A percentile compares a stretch with the other conserved stretches of the same genome.
These are phyloP conservation scores for Sporothrix euskadiensis DNA, from an alignment of 2,329 filamentous ascomycete genomes.

Conservation along the genomic window DNA sequence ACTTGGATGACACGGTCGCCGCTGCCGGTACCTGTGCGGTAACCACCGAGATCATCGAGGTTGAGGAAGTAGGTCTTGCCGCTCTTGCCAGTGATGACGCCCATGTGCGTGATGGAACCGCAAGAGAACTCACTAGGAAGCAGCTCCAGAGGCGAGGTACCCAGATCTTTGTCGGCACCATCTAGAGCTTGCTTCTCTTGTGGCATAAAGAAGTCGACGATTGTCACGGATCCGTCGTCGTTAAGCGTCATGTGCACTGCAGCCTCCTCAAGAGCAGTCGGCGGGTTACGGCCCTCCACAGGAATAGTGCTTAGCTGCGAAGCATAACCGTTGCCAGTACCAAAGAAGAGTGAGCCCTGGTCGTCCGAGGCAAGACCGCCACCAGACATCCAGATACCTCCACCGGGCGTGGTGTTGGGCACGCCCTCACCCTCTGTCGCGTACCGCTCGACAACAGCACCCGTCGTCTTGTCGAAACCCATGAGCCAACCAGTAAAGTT, in stretches of 20 bases:
- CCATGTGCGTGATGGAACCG: constrained; percentile 48
- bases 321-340: constrained; percentile 51
- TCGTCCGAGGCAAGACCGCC: constrained; percentile 51
- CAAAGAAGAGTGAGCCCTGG: constrained; percentile 49
- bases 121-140: constrained; percentile 49
- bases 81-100: constrained; percentile 51
- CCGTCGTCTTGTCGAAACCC: constrained; percentile 49
- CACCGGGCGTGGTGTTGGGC: constrained; percentile 43
- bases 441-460: constrained; percentile 47
- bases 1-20: constrained; percentile 48
- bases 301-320: constrained; percentile 48
- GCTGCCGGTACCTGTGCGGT: constrained; percentile 47
- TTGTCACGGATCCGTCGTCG: constrained; percentile 45
- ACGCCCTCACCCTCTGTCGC: constrained; percentile 49
- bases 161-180: constrained; percentile 52
- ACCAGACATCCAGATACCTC: constrained; percentile 53
- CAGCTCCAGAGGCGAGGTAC: constrained; percentile 48
- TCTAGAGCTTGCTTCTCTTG: constrained; percentile 52
- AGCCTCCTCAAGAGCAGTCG: constrained; percentile 50
- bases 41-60: constrained; percentile 51
- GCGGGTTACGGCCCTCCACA: constrained; percentile 47
- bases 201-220: constrained; percentile 54
- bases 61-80: constrained; percentile 54
- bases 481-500: constrained; percentile 54
- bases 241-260: constrained; percentile 52